Conservation (phyloP, 2,329 filamentous ascomycete genomes). For the Penicillium sp. region DNA sequence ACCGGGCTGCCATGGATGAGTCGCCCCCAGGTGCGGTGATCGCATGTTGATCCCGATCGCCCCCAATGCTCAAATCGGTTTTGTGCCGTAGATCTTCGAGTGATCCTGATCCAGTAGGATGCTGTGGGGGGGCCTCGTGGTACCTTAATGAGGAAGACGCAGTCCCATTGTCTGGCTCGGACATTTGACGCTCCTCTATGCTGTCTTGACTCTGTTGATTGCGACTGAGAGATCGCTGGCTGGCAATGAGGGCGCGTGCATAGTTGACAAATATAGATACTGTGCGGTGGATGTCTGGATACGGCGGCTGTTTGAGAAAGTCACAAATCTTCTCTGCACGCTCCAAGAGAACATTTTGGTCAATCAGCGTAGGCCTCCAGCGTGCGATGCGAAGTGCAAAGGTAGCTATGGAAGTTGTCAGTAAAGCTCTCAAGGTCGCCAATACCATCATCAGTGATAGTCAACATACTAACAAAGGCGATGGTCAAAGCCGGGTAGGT, state of each 20-base stretch:
- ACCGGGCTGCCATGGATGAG: conserved; percentile 15
- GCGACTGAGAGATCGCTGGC: conserved; percentile 17
- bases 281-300: conserved; percentile 35
- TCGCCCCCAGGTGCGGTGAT: conserved; percentile 16
- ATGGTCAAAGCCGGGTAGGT: conserved; percentile 32
- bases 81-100: conserved; percentile 18
- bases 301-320: conserved; percentile 31
- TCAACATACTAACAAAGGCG: conserved; percentile 32
- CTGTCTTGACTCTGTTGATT: conserved; percentile 10
- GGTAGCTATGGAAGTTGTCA: conserved; percentile 18
- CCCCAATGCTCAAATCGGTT: conserved; percentile 13
- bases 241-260: conserved; percentile 28
- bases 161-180: conserved; percentile 13
- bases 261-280: conserved; percentile 35
- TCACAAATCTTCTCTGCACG: conserved; percentile 29
- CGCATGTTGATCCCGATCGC: conserved; percentile 16
- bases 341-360: conserved; percentile 26
- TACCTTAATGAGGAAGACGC: conserved; percentile 10
- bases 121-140: conserved; percentile 14
- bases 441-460: neutral
- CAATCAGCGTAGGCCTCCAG: conserved; percentile 30
- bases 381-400: conserved; percentile 31
- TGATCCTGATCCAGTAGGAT: conserved; percentile 13
- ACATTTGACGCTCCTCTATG: conserved; percentile 12
- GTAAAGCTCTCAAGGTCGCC: neutral